Evolutionary conservation across 2,329 filamentous ascomycete species (phyloP).

Genomic region (Microdochium paspali): DNA sequence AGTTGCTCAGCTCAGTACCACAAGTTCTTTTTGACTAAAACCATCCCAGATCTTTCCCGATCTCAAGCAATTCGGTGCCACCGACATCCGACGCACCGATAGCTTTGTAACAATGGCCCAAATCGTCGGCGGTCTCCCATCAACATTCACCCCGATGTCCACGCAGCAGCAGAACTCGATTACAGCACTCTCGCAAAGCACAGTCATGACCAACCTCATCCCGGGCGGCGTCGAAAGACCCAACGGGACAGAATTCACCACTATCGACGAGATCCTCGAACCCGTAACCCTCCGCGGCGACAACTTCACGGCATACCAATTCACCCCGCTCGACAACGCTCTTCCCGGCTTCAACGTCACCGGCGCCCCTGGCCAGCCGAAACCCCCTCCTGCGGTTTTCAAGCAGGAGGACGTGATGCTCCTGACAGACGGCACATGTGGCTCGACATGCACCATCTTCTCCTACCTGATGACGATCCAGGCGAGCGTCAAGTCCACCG

Average conservation of each 20-base stretch:
- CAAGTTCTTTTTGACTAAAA: slow-evolving; percentile 9
- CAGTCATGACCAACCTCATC: slow-evolving; percentile 30
- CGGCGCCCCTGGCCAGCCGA: slow-evolving; percentile 27
- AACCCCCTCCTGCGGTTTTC: slow-evolving; percentile 36
- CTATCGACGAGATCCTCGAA: slow-evolving; percentile 19
- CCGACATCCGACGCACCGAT: slow-evolving; percentile 40
- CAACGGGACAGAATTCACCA: slow-evolving; percentile 16
- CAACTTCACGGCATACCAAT: slow-evolving; percentile 35
- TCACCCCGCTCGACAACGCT: slow-evolving; percentile 27
- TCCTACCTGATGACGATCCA: slow-evolving; percentile 42
- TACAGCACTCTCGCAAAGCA: slow-evolving; percentile 34
- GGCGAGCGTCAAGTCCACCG: slow-evolving; percentile 35
- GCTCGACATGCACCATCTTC: slow-evolving; percentile 45
- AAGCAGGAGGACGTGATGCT: slow-evolving; percentile 40
- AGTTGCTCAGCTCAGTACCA: slow-evolving; percentile 24
- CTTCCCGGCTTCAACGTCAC: slow-evolving; percentile 28
- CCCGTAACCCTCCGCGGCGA: slow-evolving; percentile 30
- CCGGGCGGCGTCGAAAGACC: slow-evolving; percentile 37
- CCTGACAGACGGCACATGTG: slow-evolving; percentile 44
- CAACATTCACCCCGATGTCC: slow-evolving; percentile 11
- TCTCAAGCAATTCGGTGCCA: slow-evolving; percentile 35
- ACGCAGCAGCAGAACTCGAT: slow-evolving; percentile 28
- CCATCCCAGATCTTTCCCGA: slow-evolving; percentile 35
- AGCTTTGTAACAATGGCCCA: slow-evolving; percentile 31
- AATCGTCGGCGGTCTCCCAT: slow-evolving; percentile 19